These are phyloP conservation scores for Carex sylvatica DNA, from an alignment of 202 grass and related monocot species.

Conservation along the genomic window DNA sequence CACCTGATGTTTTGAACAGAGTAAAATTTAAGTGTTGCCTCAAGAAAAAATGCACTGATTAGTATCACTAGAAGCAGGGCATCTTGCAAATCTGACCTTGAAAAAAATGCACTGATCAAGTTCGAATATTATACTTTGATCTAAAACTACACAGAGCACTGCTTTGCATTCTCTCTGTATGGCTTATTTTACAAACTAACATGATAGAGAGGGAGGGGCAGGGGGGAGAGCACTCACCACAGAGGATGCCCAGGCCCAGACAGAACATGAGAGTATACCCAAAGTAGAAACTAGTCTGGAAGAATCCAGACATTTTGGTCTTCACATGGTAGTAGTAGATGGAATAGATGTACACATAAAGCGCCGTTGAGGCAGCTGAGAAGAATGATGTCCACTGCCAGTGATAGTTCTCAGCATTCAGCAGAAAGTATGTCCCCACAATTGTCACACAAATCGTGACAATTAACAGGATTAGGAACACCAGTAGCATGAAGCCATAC, in stretches of 20 bases:
- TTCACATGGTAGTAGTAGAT: constrained; percentile 87
- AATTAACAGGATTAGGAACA: constrained; percentile 89
- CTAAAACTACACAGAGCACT: background rate
- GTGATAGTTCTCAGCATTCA: constrained; percentile 89
- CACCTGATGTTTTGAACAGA: constrained; percentile 52
- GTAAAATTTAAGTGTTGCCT: background rate
- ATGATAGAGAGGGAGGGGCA: background rate
- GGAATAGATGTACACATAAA: constrained; percentile 89
- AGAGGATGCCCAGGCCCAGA: constrained; percentile 77
- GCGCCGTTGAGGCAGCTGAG: constrained; percentile 72
- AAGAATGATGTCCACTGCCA: constrained; percentile 98
- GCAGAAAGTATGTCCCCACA: constrained; percentile 89
- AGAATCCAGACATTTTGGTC: constrained; percentile 96
- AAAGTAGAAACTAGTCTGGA: constrained; percentile 95
- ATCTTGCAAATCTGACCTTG: background rate
- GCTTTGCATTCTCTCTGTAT: no score
- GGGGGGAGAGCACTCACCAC: constrained; percentile 45
- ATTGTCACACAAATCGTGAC: constrained; percentile 87
- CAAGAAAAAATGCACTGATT: background rate
- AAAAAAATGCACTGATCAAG: background rate
- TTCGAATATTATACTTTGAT: background rate
- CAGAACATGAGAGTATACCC: constrained; percentile 95
- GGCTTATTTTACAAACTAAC: no score
- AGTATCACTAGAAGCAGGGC: background rate
- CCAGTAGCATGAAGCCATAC: constrained; percentile 89